phyloP scores from a whole-genome alignment of 2,329 filamentous ascomycete species.

The Tolypocladium sp. region DNA sequence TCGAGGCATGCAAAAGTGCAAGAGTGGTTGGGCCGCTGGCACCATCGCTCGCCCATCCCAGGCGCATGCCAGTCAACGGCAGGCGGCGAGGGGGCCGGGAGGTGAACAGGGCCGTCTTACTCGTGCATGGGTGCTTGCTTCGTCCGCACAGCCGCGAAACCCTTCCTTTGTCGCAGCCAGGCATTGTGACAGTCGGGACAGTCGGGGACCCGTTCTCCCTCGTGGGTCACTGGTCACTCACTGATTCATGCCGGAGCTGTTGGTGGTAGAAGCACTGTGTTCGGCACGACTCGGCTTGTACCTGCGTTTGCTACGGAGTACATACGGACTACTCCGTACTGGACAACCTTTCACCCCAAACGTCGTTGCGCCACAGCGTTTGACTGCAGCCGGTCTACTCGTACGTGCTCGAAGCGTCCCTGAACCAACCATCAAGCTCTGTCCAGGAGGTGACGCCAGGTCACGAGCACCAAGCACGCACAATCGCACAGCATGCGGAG shows the following conservation, averaged over 20 bases:
- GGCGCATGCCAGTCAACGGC: background rate
- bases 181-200: background rate
- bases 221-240: too few species aligned
- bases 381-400: background rate
- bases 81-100: background rate
- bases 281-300: background rate
- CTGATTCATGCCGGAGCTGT: background rate
- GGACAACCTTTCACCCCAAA: background rate
- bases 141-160: background rate
- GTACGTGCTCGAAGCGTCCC: background rate
- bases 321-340: too few species aligned
- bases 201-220: background rate
- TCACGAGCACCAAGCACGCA: background rate
- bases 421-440: background rate
- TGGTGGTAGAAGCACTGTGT: background rate
- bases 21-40: background rate
- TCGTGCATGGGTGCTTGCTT: background rate
- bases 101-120: background rate
- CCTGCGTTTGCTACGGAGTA: too few species aligned
- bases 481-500: background rate
- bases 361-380: background rate
- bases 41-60: background rate
- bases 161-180: background rate
- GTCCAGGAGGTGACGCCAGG: background rate
- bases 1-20: background rate